phyloP scores from a whole-genome alignment of 2,329 filamentous ascomycete species.

The Nemania abortiva region DNA sequence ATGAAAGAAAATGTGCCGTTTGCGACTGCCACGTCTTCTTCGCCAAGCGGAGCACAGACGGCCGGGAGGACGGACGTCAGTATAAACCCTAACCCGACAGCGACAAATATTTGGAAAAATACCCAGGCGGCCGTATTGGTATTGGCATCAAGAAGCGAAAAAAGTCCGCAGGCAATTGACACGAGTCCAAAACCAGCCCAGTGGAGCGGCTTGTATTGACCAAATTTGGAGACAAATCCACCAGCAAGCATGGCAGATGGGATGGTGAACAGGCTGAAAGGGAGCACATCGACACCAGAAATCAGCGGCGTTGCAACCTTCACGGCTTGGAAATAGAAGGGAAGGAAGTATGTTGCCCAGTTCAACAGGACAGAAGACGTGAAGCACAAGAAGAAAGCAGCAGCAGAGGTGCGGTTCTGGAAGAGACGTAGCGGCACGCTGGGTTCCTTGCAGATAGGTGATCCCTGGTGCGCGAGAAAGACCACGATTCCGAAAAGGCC shows the following conservation, averaged over 20 bases:
- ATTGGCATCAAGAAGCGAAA: constrained; percentile 54
- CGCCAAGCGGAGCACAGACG: constrained; percentile 49
- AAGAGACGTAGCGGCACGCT: constrained; percentile 60
- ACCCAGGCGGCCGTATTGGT: constrained; percentile 47
- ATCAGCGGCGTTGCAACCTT: constrained; percentile 25
- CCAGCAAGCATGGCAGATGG: constrained; percentile 24
- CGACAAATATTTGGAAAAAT: constrained; percentile 54
- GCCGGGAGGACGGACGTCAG: constrained; percentile 53
- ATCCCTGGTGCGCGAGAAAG: constrained; percentile 53
- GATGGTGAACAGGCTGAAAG: constrained; percentile 30
- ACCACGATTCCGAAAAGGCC: constrained; percentile 53
- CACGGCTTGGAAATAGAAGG: constrained; percentile 58
- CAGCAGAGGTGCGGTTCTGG: constrained; percentile 55
- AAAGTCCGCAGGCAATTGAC: constrained; percentile 51
- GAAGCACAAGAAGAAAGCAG: constrained; percentile 51
- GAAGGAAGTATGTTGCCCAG: constrained; percentile 56
- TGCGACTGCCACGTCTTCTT: constrained; percentile 48
- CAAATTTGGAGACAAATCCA: constrained; percentile 19
- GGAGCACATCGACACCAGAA: constrained; percentile 30
- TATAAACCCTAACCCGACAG: too few species aligned
- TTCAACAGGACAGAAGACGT: constrained; percentile 53
- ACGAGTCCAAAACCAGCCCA: constrained; percentile 45
- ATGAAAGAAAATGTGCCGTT: constrained; percentile 55
- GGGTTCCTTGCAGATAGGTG: constrained; percentile 40
- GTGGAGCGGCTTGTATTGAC: constrained; percentile 40